Evolutionary conservation across 306 rosid species (phyloP), one percentile per base, ranked within the genome.

Genomic region (Carpinus fangiana): DNA sequence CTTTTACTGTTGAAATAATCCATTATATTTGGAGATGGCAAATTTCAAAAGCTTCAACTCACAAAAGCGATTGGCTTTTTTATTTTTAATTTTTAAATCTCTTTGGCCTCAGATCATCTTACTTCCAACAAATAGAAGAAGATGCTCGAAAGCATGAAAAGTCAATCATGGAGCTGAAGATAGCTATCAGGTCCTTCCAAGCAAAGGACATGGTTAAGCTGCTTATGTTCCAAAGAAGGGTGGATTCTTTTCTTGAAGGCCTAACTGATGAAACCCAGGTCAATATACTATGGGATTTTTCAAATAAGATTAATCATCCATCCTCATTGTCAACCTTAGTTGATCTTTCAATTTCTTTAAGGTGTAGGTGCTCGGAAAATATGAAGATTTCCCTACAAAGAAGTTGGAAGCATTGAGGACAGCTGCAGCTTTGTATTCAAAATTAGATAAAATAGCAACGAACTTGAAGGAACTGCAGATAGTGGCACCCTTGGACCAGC

Each of bases 251-350:
- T 66, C 56, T 81, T 18, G 88, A 81, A 68, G 76, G 62, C 50
- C 71, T 84, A 53, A 80, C 80, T 41, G 87, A 84, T 75, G 88
- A 84, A 66, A 60, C 82, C 13, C 85, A 84, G 82, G 85, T 84
- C 21, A 51, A 59, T 21, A 59, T 59, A 23, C 65, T 59, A 17
- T n/a, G 61, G n/a, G n/a, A 9, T n/a, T n/a, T 55, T n/a, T 1
- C 8, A n/a, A 4, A 57, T 0, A n/a, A 57, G 8, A 21, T 21
- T 4, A 11, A 23, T 10, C 36, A n/a, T 55, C 7, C 2, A 18
- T 55, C 60, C 8, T 5, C 23, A 59, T 23, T 59, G 65, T 23
- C 36, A 4, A 59, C 65, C 65, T 18, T 59, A 23, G 65, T 59
- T 53, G 23, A 4, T 20, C 23, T 23, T n/a, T 59, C 65, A 59